phyloP scores from a whole-genome alignment of 2,329 filamentous ascomycete species.

The Elsinoe fawcettii region DNA sequence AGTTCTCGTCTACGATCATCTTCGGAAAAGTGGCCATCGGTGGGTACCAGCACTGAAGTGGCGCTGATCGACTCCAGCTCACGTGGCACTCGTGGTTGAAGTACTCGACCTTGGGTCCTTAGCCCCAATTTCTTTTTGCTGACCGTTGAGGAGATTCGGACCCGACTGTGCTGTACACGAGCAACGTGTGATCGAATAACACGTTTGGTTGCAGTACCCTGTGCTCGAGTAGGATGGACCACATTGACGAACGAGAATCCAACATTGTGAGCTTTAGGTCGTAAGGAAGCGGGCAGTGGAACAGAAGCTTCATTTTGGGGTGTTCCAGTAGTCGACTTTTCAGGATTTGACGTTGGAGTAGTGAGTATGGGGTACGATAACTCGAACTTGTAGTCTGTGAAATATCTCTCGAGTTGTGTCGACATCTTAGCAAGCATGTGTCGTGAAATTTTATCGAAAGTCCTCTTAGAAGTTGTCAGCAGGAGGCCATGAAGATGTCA shows the following conservation, averaged over 20 bases:
- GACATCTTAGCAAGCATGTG: background rate
- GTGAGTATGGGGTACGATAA: background rate
- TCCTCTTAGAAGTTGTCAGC: background rate
- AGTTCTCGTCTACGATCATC: no score
- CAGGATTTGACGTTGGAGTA: background rate
- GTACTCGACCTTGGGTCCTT: background rate
- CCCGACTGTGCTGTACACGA: slow-evolving; percentile 8
- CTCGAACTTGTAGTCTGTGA: background rate
- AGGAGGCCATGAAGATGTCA: background rate
- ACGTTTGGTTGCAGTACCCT: background rate
- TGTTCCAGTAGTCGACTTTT: background rate
- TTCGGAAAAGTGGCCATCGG: background rate
- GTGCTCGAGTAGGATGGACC: background rate
- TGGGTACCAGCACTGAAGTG: background rate
- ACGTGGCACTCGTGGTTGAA: background rate
- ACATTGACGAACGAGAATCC: slow-evolving; percentile 13
- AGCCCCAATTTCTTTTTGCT: background rate
- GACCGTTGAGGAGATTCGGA: background rate
- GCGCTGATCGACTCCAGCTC: background rate
- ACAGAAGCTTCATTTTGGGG: background rate
- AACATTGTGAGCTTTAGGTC: background rate
- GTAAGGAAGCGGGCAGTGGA: background rate
- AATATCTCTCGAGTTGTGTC: background rate
- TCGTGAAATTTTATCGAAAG: background rate
- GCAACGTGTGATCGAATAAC: slow-evolving; percentile 12